Percentiles rank a stretch among this genome's conserved stretches.
phyloP scores from a whole-genome alignment of 1,284 basidiomycete genomes.

The Heterobasidion irregulare region DNA sequence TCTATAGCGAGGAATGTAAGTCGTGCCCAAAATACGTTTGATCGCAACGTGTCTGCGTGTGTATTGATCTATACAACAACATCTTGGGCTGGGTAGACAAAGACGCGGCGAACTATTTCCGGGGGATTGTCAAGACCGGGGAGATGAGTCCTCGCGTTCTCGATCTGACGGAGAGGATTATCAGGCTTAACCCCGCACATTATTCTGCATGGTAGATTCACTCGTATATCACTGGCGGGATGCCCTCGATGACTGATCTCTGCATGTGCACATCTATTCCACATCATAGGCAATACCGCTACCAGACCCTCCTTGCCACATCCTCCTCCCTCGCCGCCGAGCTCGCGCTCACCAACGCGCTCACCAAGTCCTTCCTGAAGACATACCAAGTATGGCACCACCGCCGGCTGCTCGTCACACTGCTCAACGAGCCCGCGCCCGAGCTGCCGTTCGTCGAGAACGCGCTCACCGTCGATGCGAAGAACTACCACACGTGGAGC shows the following conservation, averaged over 20 bases:
- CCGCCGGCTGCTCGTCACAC: slow-evolving; percentile 71
- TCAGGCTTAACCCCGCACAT: slow-evolving; percentile 85
- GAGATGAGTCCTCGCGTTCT: slow-evolving; percentile 80
- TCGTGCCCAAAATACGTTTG: slow-evolving; percentile 11
- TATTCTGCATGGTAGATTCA: slow-evolving; percentile 82
- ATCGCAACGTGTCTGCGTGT: neutral
- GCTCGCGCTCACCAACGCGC: slow-evolving; percentile 75
- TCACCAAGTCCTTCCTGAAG: slow-evolving; percentile 79
- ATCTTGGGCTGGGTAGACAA: slow-evolving; percentile 48
- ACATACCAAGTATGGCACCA: slow-evolving; percentile 98
- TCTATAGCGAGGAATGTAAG: slow-evolving; percentile 83
- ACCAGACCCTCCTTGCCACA: slow-evolving; percentile 70
- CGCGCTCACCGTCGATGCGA: slow-evolving; percentile 67
- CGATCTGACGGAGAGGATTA: slow-evolving; percentile 78
- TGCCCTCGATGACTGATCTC: neutral
- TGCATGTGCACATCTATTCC: neutral
- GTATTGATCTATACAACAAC: too few species aligned
- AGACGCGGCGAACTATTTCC: slow-evolving; percentile 88
- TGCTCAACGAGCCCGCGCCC: slow-evolving; percentile 39
- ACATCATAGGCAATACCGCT: slow-evolving; percentile 79
- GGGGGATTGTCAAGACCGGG: slow-evolving; percentile 66
- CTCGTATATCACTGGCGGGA: neutral
- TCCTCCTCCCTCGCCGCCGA: slow-evolving; percentile 65
- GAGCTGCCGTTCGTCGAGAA: slow-evolving; percentile 78
- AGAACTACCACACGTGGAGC: slow-evolving; percentile 97